Evolutionary conservation across 306 rosid genomes (phyloP).

Genomic region (Begonia peltatifolia): DNA sequence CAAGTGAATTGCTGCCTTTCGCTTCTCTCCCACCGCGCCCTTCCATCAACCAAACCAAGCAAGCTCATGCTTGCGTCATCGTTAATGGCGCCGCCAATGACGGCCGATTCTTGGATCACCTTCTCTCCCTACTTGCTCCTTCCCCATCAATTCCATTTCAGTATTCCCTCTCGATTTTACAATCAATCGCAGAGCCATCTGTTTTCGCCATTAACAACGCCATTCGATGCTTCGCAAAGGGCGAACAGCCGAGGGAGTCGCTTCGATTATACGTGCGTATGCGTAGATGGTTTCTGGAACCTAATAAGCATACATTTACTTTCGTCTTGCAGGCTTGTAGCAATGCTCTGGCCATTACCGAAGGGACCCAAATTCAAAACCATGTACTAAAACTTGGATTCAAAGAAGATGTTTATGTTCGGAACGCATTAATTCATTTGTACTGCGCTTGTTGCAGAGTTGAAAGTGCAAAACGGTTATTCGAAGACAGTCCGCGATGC

Average conservation of each 20-base stretch:
- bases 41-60: constrained; percentile 36
- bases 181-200: constrained; percentile 19
- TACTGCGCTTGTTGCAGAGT: constrained; percentile 27
- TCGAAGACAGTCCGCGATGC: constrained; percentile 25
- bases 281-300: constrained; percentile 17
- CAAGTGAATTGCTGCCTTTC: constrained; percentile 1
- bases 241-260: constrained; percentile 20
- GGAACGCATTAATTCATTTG: constrained; percentile 50
- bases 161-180: constrained; percentile 32
- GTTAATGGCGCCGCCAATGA: constrained; percentile 25
- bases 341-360: constrained; percentile 16
- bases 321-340: constrained; percentile 52
- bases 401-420: constrained; percentile 28
- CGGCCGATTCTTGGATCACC: constrained; percentile 24
- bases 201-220: constrained; percentile 52
- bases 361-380: constrained; percentile 44
- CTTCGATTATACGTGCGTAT: constrained; percentile 29
- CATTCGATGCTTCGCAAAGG: constrained; percentile 49
- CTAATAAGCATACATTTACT: constrained; percentile 65
- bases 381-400: constrained; percentile 47
- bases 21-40: constrained; percentile 23
- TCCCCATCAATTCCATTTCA: constrained; percentile 14
- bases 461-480: constrained; percentile 30
- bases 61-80: constrained; percentile 40
- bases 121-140: constrained; percentile 37